These are phyloP conservation scores for Mimosa bimucronata DNA, from an alignment of 306 rosid species.

Conservation along the genomic window DNA sequence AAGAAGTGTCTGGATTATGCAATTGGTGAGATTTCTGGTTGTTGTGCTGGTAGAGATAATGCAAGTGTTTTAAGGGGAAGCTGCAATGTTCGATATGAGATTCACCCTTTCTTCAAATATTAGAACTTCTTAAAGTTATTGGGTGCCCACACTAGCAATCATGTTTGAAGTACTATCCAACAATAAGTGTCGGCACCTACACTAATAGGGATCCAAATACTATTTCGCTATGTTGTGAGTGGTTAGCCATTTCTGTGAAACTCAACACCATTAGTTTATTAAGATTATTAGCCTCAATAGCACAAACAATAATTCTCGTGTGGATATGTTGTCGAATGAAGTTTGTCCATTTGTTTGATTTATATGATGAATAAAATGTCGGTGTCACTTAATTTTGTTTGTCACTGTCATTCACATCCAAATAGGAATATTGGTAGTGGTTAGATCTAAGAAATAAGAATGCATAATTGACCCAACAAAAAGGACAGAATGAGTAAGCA, in stretches of 20 bases:
- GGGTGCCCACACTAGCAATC: too few relatives aligned
- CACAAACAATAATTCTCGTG: background rate
- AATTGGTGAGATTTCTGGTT: slow-evolving; percentile 40
- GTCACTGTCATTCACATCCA: background rate
- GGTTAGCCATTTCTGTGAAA: too few relatives aligned
- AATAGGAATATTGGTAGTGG: background rate
- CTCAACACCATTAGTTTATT: too few relatives aligned
- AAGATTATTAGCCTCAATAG: background rate
- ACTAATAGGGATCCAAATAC: too few relatives aligned
- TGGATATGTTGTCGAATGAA: background rate
- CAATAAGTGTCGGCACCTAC: too few relatives aligned
- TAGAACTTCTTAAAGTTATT: background rate
- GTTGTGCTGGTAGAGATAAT: slow-evolving; percentile 51
- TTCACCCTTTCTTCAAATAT: slow-evolving; percentile 36
- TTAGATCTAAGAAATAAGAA: background rate
- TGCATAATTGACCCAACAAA: background rate
- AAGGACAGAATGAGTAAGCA: background rate
- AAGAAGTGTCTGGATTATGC: slow-evolving; percentile 48
- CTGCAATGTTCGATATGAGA: slow-evolving; percentile 53
- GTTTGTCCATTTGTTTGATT: background rate
- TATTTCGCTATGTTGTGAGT: too few relatives aligned
- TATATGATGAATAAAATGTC: background rate
- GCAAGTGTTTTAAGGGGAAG: slow-evolving; percentile 58
- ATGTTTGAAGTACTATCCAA: too few relatives aligned
- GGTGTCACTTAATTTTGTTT: background rate